Percentiles rank a stretch among this genome's conserved stretches.
Evolutionary conservation across 2,329 filamentous ascomycete genomes (phyloP).

Genomic region (Moelleriella libera): DNA sequence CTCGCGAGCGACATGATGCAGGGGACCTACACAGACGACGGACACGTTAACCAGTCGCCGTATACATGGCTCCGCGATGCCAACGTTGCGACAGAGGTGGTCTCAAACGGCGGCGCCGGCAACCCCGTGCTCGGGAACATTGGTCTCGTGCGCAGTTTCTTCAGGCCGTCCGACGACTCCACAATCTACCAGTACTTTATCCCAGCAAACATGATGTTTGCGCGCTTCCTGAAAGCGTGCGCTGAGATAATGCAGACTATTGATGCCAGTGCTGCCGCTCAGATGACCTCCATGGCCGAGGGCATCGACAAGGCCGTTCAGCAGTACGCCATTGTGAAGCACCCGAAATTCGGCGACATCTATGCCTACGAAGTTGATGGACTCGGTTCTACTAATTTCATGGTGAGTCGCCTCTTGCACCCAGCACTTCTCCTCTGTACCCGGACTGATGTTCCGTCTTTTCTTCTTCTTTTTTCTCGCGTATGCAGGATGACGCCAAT

Average conservation of each 20-base stretch:
- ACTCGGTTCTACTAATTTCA: constrained; percentile 44
- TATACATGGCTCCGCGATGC: constrained; percentile 72
- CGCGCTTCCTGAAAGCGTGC: constrained; percentile 41
- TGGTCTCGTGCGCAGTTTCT: constrained; percentile 73
- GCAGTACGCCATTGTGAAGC: constrained; percentile 50
- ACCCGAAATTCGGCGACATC: constrained; percentile 47
- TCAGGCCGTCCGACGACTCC: constrained; percentile 81
- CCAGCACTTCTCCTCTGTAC: no score
- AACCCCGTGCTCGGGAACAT: constrained; percentile 70
- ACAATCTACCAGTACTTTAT: constrained; percentile 78
- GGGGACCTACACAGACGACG: constrained; percentile 54
- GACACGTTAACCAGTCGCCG: constrained; percentile 38
- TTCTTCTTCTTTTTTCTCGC: no score
- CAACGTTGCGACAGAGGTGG: constrained; percentile 63
- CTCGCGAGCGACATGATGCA: constrained; percentile 57
- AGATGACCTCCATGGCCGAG: constrained; percentile 43
- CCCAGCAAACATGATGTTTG: constrained; percentile 79
- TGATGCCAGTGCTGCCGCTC: constrained; percentile 33
- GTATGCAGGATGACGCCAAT: constrained; percentile 42
- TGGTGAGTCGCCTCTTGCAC: constrained; percentile 21
- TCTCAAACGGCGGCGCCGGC: constrained; percentile 62
- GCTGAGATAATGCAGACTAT: constrained; percentile 29
- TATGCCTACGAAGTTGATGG: constrained; percentile 61
- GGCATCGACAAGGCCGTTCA: constrained; percentile 51
- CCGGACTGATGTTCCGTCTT: no score